phyloP scores from a whole-genome alignment of 768 basidiomycete species.

The Coprinopsis marcescibilis region DNA sequence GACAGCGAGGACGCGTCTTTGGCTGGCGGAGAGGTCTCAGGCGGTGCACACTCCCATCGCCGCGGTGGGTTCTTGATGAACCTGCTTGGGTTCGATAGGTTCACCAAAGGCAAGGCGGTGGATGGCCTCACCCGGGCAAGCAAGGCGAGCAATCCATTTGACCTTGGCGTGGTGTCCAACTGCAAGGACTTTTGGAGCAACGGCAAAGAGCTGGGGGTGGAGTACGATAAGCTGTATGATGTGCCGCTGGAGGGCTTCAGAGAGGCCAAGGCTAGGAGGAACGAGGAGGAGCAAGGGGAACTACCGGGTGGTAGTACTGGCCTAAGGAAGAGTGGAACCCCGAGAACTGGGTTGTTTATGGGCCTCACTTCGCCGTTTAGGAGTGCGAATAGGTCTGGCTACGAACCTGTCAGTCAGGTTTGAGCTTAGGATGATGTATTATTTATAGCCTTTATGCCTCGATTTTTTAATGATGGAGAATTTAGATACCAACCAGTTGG shows the following conservation, averaged over 20 bases:
- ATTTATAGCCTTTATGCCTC: neutral
- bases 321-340: slow-evolving; percentile 23
- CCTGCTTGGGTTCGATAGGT: slow-evolving; percentile 88
- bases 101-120: slow-evolving; percentile 86
- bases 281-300: slow-evolving; percentile 56
- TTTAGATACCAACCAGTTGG: no score
- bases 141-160: slow-evolving; percentile 86
- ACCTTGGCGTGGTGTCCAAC: slow-evolving; percentile 70
- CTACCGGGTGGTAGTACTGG: slow-evolving; percentile 54
- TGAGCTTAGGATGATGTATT: slow-evolving; percentile 16
- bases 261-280: slow-evolving; percentile 60
- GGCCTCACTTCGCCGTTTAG: slow-evolving; percentile 43
- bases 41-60: slow-evolving; percentile 33
- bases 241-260: slow-evolving; percentile 81
- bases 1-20: slow-evolving; percentile 45
- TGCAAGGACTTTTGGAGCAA: slow-evolving; percentile 94
- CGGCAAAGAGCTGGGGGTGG: slow-evolving; percentile 80
- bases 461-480: no score
- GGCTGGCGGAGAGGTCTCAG: slow-evolving; percentile 23
- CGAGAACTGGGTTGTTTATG: slow-evolving; percentile 50
- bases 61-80: slow-evolving; percentile 76
- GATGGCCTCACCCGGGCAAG: slow-evolving; percentile 77
- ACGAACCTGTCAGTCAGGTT: slow-evolving; percentile 64
- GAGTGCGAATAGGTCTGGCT: slow-evolving; percentile 46
- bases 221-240: slow-evolving; percentile 87